phyloP scores from a whole-genome alignment of 805 yeast species.

The Jamesozyma hellenica region DNA sequence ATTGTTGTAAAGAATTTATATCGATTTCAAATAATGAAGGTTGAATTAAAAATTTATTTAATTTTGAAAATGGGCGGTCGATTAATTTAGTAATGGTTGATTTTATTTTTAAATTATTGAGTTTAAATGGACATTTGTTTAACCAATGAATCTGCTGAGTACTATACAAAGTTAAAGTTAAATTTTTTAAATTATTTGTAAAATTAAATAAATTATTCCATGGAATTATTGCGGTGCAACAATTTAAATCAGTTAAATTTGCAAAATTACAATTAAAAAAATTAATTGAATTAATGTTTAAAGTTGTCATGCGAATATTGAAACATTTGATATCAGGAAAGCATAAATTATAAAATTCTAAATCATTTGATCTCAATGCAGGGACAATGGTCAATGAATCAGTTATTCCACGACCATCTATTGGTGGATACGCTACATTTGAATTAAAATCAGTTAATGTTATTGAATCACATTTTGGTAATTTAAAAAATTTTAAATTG shows the following conservation, averaged over 20 bases:
- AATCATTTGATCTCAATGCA: conserved; percentile 11
- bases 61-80: neutral
- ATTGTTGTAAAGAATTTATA: conserved; percentile 13
- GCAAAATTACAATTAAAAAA: conserved; percentile 16
- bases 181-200: conserved; percentile 2
- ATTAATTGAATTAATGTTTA: conserved; percentile 7
- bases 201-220: conserved; percentile 14
- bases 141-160: conserved; percentile 17
- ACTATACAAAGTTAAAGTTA: conserved; percentile 9
- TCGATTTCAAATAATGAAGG: conserved; percentile 4
- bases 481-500: conserved; percentile 4
- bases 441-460: conserved; percentile 14
- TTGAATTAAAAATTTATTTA: neutral
- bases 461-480: conserved; percentile 18
- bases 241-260: conserved; percentile 6
- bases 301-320: neutral
- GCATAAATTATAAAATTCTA: conserved; percentile 9
- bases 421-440: conserved; percentile 9
- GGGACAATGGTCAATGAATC: conserved; percentile 11
- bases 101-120: conserved; percentile 3
- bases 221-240: conserved; percentile 12
- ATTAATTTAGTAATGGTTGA: neutral
- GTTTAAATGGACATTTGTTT: conserved; percentile 9
- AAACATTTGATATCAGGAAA: conserved; percentile 11
- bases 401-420: conserved; percentile 15